Evolutionary conservation across 2,329 filamentous ascomycete genomes (phyloP).

Genomic region (Aspergillus bombycis): DNA sequence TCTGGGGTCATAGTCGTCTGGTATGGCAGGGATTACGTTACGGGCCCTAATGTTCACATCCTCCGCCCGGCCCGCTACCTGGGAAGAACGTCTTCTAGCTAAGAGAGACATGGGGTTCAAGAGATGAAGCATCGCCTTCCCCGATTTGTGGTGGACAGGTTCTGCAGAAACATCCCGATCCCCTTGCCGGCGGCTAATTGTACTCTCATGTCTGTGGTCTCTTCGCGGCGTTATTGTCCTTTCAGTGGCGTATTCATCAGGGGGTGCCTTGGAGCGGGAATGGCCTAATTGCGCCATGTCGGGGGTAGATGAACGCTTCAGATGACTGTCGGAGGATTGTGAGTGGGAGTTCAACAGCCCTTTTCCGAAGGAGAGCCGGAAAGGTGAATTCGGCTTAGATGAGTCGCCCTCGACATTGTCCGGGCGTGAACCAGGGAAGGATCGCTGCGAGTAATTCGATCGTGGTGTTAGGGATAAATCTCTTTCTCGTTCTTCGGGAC

Average conservation of each 20-base stretch:
- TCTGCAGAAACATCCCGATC: slow-evolving; percentile 35
- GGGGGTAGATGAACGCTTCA: slow-evolving; percentile 33
- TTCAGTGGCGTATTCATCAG: slow-evolving; percentile 30
- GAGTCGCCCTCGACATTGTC: slow-evolving; percentile 33
- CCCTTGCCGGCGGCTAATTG: slow-evolving; percentile 24
- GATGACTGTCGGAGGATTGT: slow-evolving; percentile 26
- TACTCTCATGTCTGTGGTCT: slow-evolving; percentile 31
- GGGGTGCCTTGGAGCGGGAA: slow-evolving; percentile 33
- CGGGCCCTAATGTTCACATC: slow-evolving; percentile 55
- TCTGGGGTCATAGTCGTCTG: slow-evolving; percentile 65
- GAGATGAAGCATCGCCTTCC: slow-evolving; percentile 58
- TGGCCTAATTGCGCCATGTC: slow-evolving; percentile 27
- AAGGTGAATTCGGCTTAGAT: slow-evolving; percentile 39
- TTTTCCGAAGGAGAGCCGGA: slow-evolving; percentile 40
- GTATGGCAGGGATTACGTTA: slow-evolving; percentile 54
- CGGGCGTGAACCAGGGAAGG: slow-evolving; percentile 22
- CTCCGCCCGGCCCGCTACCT: slow-evolving; percentile 53
- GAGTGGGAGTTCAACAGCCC: slow-evolving; percentile 27
- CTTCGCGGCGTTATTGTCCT: slow-evolving; percentile 26
- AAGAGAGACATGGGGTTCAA: slow-evolving; percentile 65
- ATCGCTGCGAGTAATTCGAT: slow-evolving; percentile 32
- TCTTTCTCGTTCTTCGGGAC: slow-evolving; percentile 31
- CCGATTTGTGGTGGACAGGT: slow-evolving; percentile 35
- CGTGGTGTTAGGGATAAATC: slow-evolving; percentile 28
- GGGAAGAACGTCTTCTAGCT: slow-evolving; percentile 59